phyloP scores from a whole-genome alignment of 306 rosid genomes.

The Acacia melanoxylon region DNA sequence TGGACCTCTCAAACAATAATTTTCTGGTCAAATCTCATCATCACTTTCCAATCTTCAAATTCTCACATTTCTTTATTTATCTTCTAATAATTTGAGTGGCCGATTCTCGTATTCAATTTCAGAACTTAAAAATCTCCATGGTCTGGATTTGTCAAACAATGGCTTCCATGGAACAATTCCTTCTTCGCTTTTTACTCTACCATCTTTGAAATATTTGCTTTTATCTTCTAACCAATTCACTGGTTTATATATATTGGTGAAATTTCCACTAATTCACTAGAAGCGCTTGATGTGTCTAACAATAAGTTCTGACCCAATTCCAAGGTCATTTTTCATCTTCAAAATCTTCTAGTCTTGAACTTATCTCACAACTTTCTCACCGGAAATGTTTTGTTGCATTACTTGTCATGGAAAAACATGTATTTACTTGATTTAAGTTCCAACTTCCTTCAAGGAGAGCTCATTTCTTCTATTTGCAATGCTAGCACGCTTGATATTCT shows the following conservation, averaged over 20 bases:
- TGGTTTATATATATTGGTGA: background rate
- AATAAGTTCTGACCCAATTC: background rate
- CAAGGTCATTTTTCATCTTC: background rate
- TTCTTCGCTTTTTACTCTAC: background rate
- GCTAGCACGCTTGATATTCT: background rate
- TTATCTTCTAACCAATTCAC: background rate
- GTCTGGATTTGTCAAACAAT: background rate
- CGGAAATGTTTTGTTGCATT: background rate
- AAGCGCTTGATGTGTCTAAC: background rate
- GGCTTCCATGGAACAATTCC: background rate
- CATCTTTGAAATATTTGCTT: background rate
- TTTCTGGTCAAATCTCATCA: background rate
- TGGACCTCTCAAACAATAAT: background rate
- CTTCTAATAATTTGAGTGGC: background rate
- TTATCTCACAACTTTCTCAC: background rate
- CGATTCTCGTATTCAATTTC: too few relatives aligned
- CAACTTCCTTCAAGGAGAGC: background rate
- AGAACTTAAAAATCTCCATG: background rate
- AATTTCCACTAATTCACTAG: background rate
- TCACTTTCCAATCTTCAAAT: background rate
- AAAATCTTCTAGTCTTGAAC: background rate
- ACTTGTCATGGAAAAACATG: background rate
- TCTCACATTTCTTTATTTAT: background rate
- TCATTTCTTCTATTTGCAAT: background rate
- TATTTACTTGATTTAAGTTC: background rate